These are phyloP conservation scores for Aphanoascus verrucosus DNA, from an alignment of 2,329 filamentous ascomycete species.

Conservation along the genomic window DNA sequence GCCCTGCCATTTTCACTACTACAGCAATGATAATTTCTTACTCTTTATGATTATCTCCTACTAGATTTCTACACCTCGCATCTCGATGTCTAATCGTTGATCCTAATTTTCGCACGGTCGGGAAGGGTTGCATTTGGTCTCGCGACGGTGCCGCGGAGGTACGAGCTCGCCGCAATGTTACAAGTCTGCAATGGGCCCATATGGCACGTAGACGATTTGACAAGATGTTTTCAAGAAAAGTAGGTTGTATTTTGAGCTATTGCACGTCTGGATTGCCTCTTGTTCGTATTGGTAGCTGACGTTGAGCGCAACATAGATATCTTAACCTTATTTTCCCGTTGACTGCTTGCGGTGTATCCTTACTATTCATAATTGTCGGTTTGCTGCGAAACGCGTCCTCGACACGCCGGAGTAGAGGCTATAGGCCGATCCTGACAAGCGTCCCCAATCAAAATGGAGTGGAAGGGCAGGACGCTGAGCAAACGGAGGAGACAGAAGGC, in stretches of 20 bases:
- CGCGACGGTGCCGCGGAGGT: background rate
- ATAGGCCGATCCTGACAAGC: slow-evolving; percentile 41
- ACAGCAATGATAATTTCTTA: background rate
- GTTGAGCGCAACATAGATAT: slow-evolving; percentile 35
- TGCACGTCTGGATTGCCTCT: background rate
- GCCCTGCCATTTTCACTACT: background rate
- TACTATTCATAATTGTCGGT: slow-evolving; percentile 54
- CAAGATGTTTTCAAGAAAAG: slow-evolving; percentile 50
- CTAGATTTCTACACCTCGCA: background rate
- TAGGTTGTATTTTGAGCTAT: slow-evolving; percentile 22
- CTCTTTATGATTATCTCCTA: background rate
- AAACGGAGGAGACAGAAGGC: slow-evolving; percentile 43
- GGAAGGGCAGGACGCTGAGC: slow-evolving; percentile 45
- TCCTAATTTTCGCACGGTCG: background rate
- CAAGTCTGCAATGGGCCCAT: slow-evolving; percentile 47
- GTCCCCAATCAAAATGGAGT: slow-evolving; percentile 48
- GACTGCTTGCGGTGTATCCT: slow-evolving; percentile 57
- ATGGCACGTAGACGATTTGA: slow-evolving; percentile 54
- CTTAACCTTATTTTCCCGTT: slow-evolving; percentile 72
- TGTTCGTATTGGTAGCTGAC: background rate
- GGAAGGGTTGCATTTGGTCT: background rate
- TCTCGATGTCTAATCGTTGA: background rate
- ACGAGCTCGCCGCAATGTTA: slow-evolving; percentile 36
- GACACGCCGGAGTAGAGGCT: slow-evolving; percentile 46
- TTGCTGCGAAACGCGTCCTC: slow-evolving; percentile 44